Percentiles rank a stretch among this genome's conserved stretches.
These are phyloP conservation scores for Aspergillus uvarum DNA, from an alignment of 2,329 filamentous ascomycete genomes.

Conservation along the genomic window DNA sequence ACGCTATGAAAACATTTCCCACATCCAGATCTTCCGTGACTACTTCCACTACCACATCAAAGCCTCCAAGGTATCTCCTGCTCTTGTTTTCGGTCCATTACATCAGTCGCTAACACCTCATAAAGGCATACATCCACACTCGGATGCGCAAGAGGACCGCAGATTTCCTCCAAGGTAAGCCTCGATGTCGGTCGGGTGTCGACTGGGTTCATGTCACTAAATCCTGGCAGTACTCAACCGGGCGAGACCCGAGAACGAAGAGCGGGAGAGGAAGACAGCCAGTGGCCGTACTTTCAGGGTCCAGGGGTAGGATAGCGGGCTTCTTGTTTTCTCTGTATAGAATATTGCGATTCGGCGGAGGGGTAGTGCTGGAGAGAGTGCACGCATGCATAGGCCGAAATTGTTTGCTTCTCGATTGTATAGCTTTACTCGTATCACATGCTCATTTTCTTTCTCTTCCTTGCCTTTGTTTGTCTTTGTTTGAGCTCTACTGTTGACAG, in stretches of 20 bases:
- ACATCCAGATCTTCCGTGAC: constrained; percentile 99
- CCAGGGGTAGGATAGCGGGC: constrained; percentile 45
- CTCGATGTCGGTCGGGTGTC: constrained; percentile 3
- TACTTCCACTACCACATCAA: constrained; percentile 99
- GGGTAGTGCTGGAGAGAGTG: constrained; percentile 14
- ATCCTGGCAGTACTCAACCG: constrained; percentile 75
- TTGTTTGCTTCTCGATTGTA: constrained; percentile 12
- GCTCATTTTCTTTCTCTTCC: neutral
- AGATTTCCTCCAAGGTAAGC: constrained; percentile 91
- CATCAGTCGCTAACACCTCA: constrained; percentile 10
- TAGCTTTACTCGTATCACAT: constrained; percentile 11
- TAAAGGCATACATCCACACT: constrained; percentile 90
- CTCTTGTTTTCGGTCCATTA: neutral
- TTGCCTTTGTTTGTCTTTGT: neutral
- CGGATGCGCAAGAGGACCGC: constrained; percentile 96
- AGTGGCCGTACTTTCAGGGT: constrained; percentile 88
- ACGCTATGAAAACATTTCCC: constrained; percentile 92
- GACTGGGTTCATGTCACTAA: constrained; percentile 33
- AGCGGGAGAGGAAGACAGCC: constrained; percentile 97
- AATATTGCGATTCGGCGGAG: constrained; percentile 14
- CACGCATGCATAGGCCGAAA: constrained; percentile 10
- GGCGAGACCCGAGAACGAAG: constrained; percentile 91
- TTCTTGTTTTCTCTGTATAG: constrained; percentile 24
- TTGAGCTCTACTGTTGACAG: neutral
- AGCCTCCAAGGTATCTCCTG: constrained; percentile 72